These are phyloP conservation scores for Plasmodium relictum DNA, from an alignment of 169 alveolate genomes.

Conservation along the genomic window DNA sequence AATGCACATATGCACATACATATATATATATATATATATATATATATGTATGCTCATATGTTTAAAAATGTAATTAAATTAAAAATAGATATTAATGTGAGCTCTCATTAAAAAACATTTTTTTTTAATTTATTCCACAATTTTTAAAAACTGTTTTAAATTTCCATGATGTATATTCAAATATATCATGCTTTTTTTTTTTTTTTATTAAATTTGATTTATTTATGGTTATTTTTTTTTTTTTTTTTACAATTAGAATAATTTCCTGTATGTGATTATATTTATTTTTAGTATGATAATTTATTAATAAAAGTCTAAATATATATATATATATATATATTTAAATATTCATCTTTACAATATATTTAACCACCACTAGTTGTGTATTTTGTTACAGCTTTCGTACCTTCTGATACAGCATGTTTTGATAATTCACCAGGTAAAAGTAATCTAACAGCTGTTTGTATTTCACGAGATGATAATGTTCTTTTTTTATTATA, in stretches of 20 bases:
- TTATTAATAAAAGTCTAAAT: slow-evolving; percentile 18
- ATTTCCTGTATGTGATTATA: not conserved
- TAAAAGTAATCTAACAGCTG: slow-evolving; percentile 98
- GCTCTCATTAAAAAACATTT: slow-evolving; percentile 30
- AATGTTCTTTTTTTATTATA: slow-evolving; percentile 98
- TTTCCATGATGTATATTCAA: slow-evolving; percentile 55
- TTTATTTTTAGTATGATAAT: slow-evolving; percentile 5
- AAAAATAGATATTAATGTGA: slow-evolving; percentile 16
- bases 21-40: slow-evolving; percentile 22
- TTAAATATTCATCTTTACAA: not conserved
- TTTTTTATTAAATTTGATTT: slow-evolving; percentile 10
- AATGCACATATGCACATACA: slow-evolving; percentile 15
- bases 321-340: slow-evolving; percentile 28
- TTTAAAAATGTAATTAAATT: slow-evolving; percentile 57
- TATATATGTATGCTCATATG: slow-evolving; percentile 36
- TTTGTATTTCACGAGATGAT: slow-evolving; percentile 98
- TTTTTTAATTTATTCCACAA: slow-evolving; percentile 45
- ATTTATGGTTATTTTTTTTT: slow-evolving; percentile 16
- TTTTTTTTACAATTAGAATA: slow-evolving; percentile 6
- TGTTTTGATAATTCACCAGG: slow-evolving; percentile 99
- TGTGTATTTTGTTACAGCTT: slow-evolving; percentile 99
- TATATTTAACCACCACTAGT: slow-evolving; percentile 88
- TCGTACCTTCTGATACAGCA: slow-evolving; percentile 99
- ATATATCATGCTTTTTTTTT: slow-evolving; percentile 43
- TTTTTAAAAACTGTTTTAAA: slow-evolving; percentile 17